Evolutionary conservation across 2,329 filamentous ascomycete genomes (phyloP).

Genomic region (Clarireedia paspali): DNA sequence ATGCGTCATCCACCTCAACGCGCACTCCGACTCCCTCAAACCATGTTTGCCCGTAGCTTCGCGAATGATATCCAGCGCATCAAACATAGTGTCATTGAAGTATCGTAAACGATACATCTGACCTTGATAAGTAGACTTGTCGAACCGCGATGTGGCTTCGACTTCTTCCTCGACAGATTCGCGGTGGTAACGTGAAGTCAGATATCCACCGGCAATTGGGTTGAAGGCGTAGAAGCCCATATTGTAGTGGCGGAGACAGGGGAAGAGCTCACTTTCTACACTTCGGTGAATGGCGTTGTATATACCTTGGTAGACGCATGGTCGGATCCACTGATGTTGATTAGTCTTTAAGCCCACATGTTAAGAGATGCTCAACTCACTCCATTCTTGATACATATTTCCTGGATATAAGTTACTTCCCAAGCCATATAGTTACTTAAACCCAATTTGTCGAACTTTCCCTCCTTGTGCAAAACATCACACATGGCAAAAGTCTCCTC

Average conservation of each 20-base stretch:
- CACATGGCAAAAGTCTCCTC: conserved; percentile 26
- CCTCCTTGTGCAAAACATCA: conserved; percentile 29
- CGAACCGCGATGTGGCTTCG: conserved; percentile 15
- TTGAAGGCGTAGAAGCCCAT: conserved; percentile 56
- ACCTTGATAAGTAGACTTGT: conserved; percentile 41
- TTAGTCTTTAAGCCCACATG: not conserved
- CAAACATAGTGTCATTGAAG: conserved; percentile 54
- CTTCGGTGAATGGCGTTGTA: conserved; percentile 32
- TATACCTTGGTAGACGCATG: conserved; percentile 29
- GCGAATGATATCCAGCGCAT: conserved; percentile 62
- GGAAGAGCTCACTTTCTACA: conserved; percentile 55
- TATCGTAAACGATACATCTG: conserved; percentile 46
- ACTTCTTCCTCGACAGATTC: conserved; percentile 30
- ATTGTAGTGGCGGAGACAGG: conserved; percentile 49
- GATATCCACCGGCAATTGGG: conserved; percentile 42
- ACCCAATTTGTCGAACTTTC: conserved; percentile 40
- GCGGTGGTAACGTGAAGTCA: conserved; percentile 42
- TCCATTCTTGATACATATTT: conserved; percentile 28
- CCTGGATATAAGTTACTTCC: conserved; percentile 25
- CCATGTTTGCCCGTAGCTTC: conserved; percentile 57
- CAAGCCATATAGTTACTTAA: conserved; percentile 51
- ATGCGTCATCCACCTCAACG: conserved; percentile 64
- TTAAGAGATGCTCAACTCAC: not conserved
- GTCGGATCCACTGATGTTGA: conserved; percentile 23
- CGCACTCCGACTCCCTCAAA: conserved; percentile 65